Evolutionary conservation across 441 rosid species (phyloP).

Genomic region (Adansonia gregorii): DNA sequence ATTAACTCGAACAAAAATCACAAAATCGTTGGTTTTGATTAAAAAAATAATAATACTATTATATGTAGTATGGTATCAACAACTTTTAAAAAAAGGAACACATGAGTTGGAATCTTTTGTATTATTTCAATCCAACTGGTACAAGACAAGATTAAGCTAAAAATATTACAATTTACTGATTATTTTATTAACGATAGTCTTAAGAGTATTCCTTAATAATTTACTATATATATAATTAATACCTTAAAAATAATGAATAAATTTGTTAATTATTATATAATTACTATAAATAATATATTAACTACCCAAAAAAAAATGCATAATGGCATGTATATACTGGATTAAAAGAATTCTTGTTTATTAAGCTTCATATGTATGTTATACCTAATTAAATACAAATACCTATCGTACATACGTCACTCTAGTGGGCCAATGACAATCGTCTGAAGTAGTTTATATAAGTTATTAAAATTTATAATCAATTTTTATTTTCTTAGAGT

Average conservation of each 20-base stretch:
- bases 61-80: not conserved
- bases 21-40: not conserved
- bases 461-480: not conserved
- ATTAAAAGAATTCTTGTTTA: not conserved
- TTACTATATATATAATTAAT: too few relatives aligned
- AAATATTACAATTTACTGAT: not conserved
- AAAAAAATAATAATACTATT: too few relatives aligned
- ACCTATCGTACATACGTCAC: not conserved
- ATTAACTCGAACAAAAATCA: slow-evolving; percentile 4
- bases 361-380: not conserved
- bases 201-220: too few relatives aligned
- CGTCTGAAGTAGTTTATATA: not conserved
- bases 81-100: not conserved
- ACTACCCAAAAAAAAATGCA: too few relatives aligned
- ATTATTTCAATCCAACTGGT: not conserved
- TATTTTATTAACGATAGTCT: not conserved
- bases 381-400: not conserved
- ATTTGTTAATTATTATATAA: too few relatives aligned
- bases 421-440: not conserved
- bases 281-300: too few relatives aligned
- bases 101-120: not conserved
- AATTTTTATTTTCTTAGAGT: too few relatives aligned
- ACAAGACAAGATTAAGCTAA: not conserved
- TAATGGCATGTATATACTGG: not conserved
- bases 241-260: too few relatives aligned